Evolutionary conservation across 1,284 basidiomycete species (phyloP), one percentile per base, ranked within the genome.

Genomic region (Ceratobasidium sp.): DNA sequence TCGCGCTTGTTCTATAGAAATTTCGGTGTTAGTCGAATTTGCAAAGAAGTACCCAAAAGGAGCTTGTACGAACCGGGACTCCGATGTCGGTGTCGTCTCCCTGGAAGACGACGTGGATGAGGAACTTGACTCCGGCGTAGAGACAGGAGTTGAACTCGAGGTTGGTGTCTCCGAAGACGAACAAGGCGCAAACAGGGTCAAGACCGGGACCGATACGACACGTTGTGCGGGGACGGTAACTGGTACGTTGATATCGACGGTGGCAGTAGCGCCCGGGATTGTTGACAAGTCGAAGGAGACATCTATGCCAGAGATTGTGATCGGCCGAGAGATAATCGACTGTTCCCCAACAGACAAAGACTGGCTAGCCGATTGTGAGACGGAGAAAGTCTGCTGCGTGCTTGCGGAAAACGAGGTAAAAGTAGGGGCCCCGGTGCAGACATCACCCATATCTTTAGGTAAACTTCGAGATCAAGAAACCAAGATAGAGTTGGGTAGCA

Each of bases 131-230:
- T 55, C 63, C 12, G 69, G 55, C 18, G 55, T 49, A 18, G 69
- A 18, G 28, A 12, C 26, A 18, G 69, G 42, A 1, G 56, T 46
- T 23, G 49, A n/a, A 33, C 33, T 60, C 42, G 71, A 75, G 44
- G 58, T 51, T 23, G 71, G 33, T 20, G 23, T 12, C 2, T 58
- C 58, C 26, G 70, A 44, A 5, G 71, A 49, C 44, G 71, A 63
- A 53, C 71, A 75, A 1, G 71, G 71, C 15, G 71, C 71, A 23
- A 63, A 75, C 46, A 75, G 71, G 23, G 71, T 75, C n/a, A 63
- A 40, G 26, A 75, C 71, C 13, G 71, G 70, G 12, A 75, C 71
- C 10, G 42, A 26, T 5, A 75, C 46, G 23, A 75, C 60, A 23
- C 49, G 42, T 26, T 75, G 58, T 2, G 23, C 60, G 9, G 58